Base-by-base conservation (phyloP, 371 early-diverging fungal genomes). In the Chytridium lagenaria region DNA sequence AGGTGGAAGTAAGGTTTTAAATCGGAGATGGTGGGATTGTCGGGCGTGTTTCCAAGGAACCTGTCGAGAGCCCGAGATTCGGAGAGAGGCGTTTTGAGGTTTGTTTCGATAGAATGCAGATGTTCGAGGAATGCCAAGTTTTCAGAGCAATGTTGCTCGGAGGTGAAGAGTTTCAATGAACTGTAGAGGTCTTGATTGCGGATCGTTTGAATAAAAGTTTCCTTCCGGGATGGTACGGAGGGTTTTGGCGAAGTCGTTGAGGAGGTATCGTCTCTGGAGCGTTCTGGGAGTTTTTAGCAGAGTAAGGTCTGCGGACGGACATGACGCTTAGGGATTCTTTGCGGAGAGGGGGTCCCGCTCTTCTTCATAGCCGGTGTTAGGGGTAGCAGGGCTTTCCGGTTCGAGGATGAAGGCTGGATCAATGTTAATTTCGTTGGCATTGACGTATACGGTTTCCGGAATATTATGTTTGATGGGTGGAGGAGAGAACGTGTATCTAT, bases 101-200 rank as follows among this genome's bases (percentile, higher is more conserved):
- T 37, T 28, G 2, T 23, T 15, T 66, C 44, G 19, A 40, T 3
- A 22, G 39, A 28, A 3, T 5, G 10, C 10, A 66, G 39, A 3
- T 38, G 49, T 28, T 66, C 66, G 2, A 66, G 44, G 28, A 66
- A 66, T 2, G 39, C 15, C 10, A 66, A 10, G 30, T 66, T 66
- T 66, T 66, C 66, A 22, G 66, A 40, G 66, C 66, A 66, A 33
- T 66, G 66, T 33, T 66, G 40, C 22, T 2, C 2, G 2, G 66
- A 19, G 15, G 37, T 33, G 37, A 66, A 66, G 10, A 44, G 15
- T 40, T 71, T 37, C 19, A 71, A 40, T 7, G 38, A 30, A 16
- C 5, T 26, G 30, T 36, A 63, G 66, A n/a, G 28, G 44, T 30
- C 16, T 36, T 65, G 61, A 23, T 31, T 1, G 16, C 26, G 59